Percentiles rank a stretch among this genome's conserved stretches.
phyloP scores from a whole-genome alignment of 106 monocot genomes.

The Dendrobium chrysotoxum region DNA sequence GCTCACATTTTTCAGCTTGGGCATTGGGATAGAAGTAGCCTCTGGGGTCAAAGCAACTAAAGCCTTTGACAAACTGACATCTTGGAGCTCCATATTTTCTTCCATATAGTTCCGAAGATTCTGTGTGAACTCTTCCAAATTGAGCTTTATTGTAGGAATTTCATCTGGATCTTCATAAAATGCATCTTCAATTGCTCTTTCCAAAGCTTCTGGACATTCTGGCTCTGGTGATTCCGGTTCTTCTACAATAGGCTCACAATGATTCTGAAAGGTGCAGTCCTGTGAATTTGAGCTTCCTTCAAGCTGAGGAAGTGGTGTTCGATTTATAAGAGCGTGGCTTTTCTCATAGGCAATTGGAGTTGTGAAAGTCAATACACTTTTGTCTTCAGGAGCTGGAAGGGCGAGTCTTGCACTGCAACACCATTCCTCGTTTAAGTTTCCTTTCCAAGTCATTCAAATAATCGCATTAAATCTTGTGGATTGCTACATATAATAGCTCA shows the following conservation, averaged over 20 bases:
- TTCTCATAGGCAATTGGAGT: conserved; percentile 11
- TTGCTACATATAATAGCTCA: background rate
- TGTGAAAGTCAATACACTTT: conserved; percentile 28
- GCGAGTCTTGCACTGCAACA: conserved; percentile 60
- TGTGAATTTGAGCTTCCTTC: conserved; percentile 14
- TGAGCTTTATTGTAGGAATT: conserved; percentile 55
- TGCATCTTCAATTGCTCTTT: conserved; percentile 56
- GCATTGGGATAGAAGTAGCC: conserved; percentile 30
- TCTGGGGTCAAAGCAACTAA: conserved; percentile 40
- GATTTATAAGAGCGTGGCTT: background rate
- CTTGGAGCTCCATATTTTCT: conserved; percentile 30
- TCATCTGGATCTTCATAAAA: conserved; percentile 60
- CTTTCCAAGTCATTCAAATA: background rate
- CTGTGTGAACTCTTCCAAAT: conserved; percentile 41
- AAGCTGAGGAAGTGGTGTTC: conserved; percentile 27
- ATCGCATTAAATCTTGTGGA: background rate
- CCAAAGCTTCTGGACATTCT: conserved; percentile 29
- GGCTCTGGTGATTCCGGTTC: conserved; percentile 57
- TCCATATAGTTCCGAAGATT: conserved; percentile 50
- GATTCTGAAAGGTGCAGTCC: conserved; percentile 6
- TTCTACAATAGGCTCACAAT: conserved; percentile 57
- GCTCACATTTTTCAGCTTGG: conserved; percentile 61
- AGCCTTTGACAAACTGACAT: conserved; percentile 51
- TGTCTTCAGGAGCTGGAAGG: conserved; percentile 62
- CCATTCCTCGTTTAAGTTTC: background rate